Conservation (phyloP, 2,329 filamentous ascomycete species). For the Exophiala viscosa region DNA sequence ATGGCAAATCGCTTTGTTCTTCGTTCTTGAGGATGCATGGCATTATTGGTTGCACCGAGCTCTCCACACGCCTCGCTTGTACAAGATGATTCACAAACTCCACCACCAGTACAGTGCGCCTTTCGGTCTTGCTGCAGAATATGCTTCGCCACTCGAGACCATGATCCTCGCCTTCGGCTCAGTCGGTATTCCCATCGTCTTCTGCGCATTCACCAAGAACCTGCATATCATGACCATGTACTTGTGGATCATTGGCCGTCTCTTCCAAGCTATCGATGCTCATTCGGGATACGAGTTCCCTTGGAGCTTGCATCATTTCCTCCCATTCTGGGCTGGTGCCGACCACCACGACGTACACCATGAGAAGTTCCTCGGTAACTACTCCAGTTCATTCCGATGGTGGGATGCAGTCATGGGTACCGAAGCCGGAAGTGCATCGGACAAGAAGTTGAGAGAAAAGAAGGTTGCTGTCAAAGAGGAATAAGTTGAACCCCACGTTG, state of each 20-base stretch:
- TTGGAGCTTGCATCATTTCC: slow-evolving; percentile 90
- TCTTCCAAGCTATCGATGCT: slow-evolving; percentile 96
- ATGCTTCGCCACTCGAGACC: slow-evolving; percentile 94
- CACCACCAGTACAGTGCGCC: slow-evolving; percentile 98
- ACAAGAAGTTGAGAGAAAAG: slow-evolving; percentile 12
- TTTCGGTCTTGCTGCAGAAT: slow-evolving; percentile 93
- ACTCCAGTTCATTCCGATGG: slow-evolving; percentile 96
- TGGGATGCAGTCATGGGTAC: slow-evolving; percentile 96
- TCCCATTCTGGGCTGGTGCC: slow-evolving; percentile 97
- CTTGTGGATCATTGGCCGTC: slow-evolving; percentile 83
- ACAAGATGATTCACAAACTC: slow-evolving; percentile 97
- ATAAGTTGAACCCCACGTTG: background rate
- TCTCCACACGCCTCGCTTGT: slow-evolving; percentile 91
- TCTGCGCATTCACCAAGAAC: slow-evolving; percentile 77
- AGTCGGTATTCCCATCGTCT: slow-evolving; percentile 76
- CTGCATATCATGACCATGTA: slow-evolving; percentile 98
- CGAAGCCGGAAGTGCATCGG: slow-evolving; percentile 63
- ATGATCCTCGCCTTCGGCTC: slow-evolving; percentile 89
- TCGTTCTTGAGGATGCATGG: slow-evolving; percentile 94
- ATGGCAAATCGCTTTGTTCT: slow-evolving; percentile 88
- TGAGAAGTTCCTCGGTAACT: slow-evolving; percentile 98
- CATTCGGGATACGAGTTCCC: slow-evolving; percentile 98
- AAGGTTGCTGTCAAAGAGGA: slow-evolving; percentile 13
- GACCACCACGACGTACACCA: slow-evolving; percentile 96
- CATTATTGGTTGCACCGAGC: slow-evolving; percentile 95